Conservation (phyloP, 441 rosid species). For the Metrosideros polymorpha region DNA sequence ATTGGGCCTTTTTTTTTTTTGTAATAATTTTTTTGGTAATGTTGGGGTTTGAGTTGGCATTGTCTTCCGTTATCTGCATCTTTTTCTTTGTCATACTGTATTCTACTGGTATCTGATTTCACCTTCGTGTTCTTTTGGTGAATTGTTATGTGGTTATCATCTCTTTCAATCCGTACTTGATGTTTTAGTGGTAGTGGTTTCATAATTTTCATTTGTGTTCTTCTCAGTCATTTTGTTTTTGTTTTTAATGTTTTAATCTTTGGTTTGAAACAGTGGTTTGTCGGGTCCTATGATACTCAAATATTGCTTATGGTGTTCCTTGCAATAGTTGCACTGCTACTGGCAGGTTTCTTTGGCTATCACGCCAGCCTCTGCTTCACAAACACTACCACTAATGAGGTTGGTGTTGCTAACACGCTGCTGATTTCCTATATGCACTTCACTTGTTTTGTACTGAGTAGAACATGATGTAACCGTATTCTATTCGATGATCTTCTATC, state of each 20-base stretch:
- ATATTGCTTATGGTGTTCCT: slow-evolving; percentile 81
- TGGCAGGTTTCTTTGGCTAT: slow-evolving; percentile 75
- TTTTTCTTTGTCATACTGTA: background rate
- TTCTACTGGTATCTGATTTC: background rate
- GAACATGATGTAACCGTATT: background rate
- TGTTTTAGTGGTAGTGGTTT: background rate
- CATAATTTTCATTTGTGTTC: background rate
- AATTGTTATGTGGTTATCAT: background rate
- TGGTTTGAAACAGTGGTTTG: slow-evolving; percentile 57
- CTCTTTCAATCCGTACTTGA: background rate
- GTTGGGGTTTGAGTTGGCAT: background rate
- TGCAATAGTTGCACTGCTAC: slow-evolving; percentile 57
- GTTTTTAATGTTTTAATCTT: background rate
- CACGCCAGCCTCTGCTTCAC: slow-evolving; percentile 67
- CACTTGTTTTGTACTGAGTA: background rate
- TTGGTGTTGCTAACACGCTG: background rate
- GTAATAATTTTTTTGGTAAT: background rate
- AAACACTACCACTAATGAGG: slow-evolving; percentile 91
- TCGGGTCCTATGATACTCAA: slow-evolving; percentile 70
- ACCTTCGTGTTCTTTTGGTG: background rate
- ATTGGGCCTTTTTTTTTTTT: background rate
- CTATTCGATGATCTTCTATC: background rate
- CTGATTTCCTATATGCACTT: background rate
- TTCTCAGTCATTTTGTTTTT: background rate
- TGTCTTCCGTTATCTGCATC: background rate